These are phyloP conservation scores for Echinosophora koreensis DNA, from an alignment of 306 rosid species.

Conservation along the genomic window DNA sequence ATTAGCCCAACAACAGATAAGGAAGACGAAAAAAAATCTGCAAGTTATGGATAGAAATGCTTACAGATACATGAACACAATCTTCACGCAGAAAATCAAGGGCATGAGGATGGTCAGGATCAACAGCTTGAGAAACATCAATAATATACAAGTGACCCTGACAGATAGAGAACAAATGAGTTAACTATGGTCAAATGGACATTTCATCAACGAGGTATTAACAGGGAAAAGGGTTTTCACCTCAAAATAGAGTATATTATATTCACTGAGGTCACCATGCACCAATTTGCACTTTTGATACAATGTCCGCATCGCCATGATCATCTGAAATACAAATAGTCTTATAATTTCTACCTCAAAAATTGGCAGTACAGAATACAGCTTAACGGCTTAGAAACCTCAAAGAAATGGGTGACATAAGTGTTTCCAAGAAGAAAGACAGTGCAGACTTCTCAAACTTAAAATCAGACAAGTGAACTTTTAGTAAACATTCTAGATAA, in stretches of 20 bases:
- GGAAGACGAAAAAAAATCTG: constrained; percentile 17
- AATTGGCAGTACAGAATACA: constrained; percentile 9
- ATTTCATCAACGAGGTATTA: constrained; percentile 34
- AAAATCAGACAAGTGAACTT: constrained; percentile 6
- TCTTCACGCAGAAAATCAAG: constrained; percentile 87
- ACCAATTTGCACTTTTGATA: constrained; percentile 94
- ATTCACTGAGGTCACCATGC: constrained; percentile 96
- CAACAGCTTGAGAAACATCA: constrained; percentile 96
- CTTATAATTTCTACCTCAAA: constrained; percentile 23
- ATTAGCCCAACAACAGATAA: neutral
- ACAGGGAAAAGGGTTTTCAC: constrained; percentile 44
- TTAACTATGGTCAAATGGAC: constrained; percentile 21
- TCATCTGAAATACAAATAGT: constrained; percentile 61
- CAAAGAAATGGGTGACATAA: neutral
- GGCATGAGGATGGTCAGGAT: constrained; percentile 90
- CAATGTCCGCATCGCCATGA: constrained; percentile 82
- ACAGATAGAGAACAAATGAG: constrained; percentile 34
- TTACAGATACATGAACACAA: constrained; percentile 79
- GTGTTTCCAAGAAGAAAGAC: constrained; percentile 32
- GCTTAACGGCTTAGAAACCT: neutral
- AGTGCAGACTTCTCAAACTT: neutral
- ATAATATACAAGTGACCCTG: constrained; percentile 91
- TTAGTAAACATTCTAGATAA: constrained; percentile 33
- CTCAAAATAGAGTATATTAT: constrained; percentile 87
- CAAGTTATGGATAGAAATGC: constrained; percentile 35